These are phyloP conservation scores for Globisporangium cederbergense DNA, from an alignment of 352 stramenopile species.

Conservation along the genomic window DNA sequence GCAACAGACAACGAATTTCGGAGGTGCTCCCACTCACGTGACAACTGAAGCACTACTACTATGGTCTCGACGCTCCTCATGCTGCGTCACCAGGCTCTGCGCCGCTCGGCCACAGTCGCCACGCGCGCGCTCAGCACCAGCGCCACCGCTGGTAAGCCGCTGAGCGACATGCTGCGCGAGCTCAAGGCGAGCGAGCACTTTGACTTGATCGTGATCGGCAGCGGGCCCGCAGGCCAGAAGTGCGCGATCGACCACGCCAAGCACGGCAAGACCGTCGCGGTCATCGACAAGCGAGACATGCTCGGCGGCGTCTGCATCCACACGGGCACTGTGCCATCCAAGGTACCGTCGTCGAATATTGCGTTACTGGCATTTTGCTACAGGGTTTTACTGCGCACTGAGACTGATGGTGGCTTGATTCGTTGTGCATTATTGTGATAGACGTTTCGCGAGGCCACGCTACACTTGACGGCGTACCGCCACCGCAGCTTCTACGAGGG, in stretches of 20 bases:
- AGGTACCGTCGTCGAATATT: slow-evolving; percentile 29
- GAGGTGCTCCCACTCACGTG: not conserved
- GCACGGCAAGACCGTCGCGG: slow-evolving; percentile 72
- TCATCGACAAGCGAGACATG: slow-evolving; percentile 91
- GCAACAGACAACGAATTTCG: not conserved
- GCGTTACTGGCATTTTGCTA: not conserved
- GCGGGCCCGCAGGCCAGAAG: slow-evolving; percentile 84
- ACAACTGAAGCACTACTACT: not conserved
- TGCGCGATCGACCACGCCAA: slow-evolving; percentile 89
- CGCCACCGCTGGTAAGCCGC: slow-evolving; percentile 11
- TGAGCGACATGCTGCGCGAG: slow-evolving; percentile 71
- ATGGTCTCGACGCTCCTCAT: slow-evolving; percentile 7
- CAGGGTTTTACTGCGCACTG: no score
- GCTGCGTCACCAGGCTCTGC: slow-evolving; percentile 10
- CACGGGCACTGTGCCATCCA: slow-evolving; percentile 86
- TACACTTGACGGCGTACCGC: slow-evolving; percentile 87
- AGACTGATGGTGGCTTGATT: slow-evolving; percentile 1
- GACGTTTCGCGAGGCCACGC: slow-evolving; percentile 87
- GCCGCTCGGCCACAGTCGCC: not conserved
- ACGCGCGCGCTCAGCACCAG: slow-evolving; percentile 5
- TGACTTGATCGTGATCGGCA: slow-evolving; percentile 88
- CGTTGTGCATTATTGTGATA: slow-evolving; percentile 17
- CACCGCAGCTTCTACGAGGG: slow-evolving; percentile 89
- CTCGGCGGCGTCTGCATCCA: slow-evolving; percentile 86
- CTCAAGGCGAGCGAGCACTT: slow-evolving; percentile 86